Percentiles rank a stretch among this genome's conserved stretches.
These are phyloP conservation scores for Sclerotinia glacialis DNA, from an alignment of 2,329 filamentous ascomycete species.

Conservation along the genomic window DNA sequence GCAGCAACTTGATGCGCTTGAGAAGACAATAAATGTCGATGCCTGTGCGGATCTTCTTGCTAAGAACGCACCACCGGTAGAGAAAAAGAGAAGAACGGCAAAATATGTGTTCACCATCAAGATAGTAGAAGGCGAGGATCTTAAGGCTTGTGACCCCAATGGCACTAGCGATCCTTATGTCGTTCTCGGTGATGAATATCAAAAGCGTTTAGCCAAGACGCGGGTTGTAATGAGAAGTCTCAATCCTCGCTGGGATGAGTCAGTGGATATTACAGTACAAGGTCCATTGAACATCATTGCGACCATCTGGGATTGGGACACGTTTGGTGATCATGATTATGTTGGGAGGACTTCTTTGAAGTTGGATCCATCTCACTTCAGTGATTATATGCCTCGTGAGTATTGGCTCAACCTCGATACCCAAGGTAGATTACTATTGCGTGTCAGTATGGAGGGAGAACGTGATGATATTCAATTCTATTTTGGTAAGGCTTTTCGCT, in stretches of 20 bases:
- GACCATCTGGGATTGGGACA: conserved; percentile 98
- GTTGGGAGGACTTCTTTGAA: conserved; percentile 96
- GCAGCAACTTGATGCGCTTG: conserved; percentile 84
- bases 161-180: conserved; percentile 96
- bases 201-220: conserved; percentile 93
- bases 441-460: conserved; percentile 98
- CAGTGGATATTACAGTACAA: conserved; percentile 90
- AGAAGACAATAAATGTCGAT: conserved; percentile 87
- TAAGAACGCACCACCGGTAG: conserved; percentile 67
- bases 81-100: conserved; percentile 62
- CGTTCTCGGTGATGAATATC: conserved; percentile 93
- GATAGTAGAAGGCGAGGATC: conserved; percentile 93
- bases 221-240: conserved; percentile 86
- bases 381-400: conserved; percentile 90
- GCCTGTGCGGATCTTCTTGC: conserved; percentile 80
- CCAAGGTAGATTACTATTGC: conserved; percentile 81
- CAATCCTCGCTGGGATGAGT: conserved; percentile 96
- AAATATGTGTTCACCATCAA: conserved; percentile 99
- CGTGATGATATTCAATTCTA: conserved; percentile 98
- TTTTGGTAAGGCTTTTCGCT: conserved; percentile 94
- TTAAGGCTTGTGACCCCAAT: conserved; percentile 96
- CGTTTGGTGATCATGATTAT: conserved; percentile 94
- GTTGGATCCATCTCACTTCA: conserved; percentile 95
- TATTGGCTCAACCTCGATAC: conserved; percentile 98
- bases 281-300: conserved; percentile 92